phyloP scores from a whole-genome alignment of 768 basidiomycete genomes.

The Termitomyces sp. region DNA sequence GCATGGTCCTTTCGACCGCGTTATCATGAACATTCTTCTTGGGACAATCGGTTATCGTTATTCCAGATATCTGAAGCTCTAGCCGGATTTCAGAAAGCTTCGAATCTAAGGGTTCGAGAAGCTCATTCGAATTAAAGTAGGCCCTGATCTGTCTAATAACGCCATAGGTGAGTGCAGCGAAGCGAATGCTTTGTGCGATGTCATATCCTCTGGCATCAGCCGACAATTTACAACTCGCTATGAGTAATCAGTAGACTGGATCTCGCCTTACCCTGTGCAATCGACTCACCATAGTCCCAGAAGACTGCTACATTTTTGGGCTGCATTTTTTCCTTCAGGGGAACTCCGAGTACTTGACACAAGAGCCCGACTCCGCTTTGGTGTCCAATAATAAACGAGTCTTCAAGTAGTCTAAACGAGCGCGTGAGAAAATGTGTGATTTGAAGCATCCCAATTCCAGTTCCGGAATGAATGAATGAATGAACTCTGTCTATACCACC shows the following conservation, averaged over 20 bases:
- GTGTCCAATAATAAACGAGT: too few species aligned
- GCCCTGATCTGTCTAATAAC: slow-evolving; percentile 46
- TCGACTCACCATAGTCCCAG: slow-evolving; percentile 7
- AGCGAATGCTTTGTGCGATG: slow-evolving; percentile 37
- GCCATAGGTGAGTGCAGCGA: slow-evolving; percentile 41
- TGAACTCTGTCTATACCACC: too few species aligned
- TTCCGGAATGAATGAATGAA: too few species aligned
- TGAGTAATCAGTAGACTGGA: not conserved
- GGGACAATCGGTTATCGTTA: slow-evolving; percentile 32
- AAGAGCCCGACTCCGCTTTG: too few species aligned
- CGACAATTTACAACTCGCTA: slow-evolving; percentile 38
- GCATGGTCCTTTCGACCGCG: slow-evolving; percentile 41
- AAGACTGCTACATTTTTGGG: slow-evolving; percentile 4
- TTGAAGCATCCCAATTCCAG: too few species aligned
- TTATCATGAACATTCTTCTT: slow-evolving; percentile 23
- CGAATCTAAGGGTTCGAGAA: slow-evolving; percentile 6
- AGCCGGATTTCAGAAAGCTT: slow-evolving; percentile 31
- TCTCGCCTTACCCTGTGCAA: not conserved
- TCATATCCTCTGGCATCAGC: slow-evolving; percentile 34
- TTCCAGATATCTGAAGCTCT: slow-evolving; percentile 41
- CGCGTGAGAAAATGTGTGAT: too few species aligned
- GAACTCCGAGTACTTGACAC: too few species aligned
- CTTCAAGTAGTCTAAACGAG: too few species aligned
- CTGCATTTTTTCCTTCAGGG: not conserved
- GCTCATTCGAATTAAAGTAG: slow-evolving; percentile 40